Conservation (phyloP, 768 basidiomycete species). For the Cytidiella melzeri region DNA sequence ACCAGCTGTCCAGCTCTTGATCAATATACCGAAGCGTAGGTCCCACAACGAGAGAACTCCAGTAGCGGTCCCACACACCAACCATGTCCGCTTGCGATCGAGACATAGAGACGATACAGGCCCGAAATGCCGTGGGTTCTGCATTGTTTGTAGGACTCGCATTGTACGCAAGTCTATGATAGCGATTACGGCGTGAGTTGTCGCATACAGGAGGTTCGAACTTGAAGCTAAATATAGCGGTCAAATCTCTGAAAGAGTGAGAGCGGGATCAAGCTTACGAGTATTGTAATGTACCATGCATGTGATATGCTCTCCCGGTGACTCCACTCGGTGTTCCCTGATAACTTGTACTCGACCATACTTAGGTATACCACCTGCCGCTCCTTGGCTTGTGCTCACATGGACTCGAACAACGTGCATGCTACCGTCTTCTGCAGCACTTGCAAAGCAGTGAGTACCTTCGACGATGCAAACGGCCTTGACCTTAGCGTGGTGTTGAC, state of each 20-base stretch:
- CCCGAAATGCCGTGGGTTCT: slow-evolving; percentile 82
- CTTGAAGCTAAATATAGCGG: slow-evolving; percentile 44
- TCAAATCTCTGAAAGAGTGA: not conserved
- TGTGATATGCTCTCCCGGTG: slow-evolving; percentile 74
- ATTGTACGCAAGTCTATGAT: slow-evolving; percentile 83
- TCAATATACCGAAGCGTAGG: slow-evolving; percentile 82
- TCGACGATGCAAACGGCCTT: slow-evolving; percentile 77
- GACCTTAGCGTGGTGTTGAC: slow-evolving; percentile 64
- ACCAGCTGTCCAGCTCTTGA: slow-evolving; percentile 84
- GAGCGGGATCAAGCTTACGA: slow-evolving; percentile 35
- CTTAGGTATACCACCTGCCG: slow-evolving; percentile 68
- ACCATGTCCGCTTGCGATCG: slow-evolving; percentile 82
- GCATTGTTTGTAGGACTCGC: slow-evolving; percentile 67
- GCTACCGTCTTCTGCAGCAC: slow-evolving; percentile 80
- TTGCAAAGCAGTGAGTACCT: slow-evolving; percentile 82
- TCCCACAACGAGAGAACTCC: slow-evolving; percentile 93
- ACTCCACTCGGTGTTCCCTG: slow-evolving; percentile 73
- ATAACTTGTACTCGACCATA: slow-evolving; percentile 75
- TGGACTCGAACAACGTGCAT: slow-evolving; percentile 82
- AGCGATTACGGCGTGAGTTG: slow-evolving; percentile 70
- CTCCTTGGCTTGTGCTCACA: slow-evolving; percentile 33
- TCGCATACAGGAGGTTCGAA: slow-evolving; percentile 82
- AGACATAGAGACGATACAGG: slow-evolving; percentile 81
- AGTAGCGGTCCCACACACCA: slow-evolving; percentile 79
- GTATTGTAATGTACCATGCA: slow-evolving; percentile 78